Conservation (phyloP, 2,329 filamentous ascomycete species). For the Fusarium secorum region DNA sequence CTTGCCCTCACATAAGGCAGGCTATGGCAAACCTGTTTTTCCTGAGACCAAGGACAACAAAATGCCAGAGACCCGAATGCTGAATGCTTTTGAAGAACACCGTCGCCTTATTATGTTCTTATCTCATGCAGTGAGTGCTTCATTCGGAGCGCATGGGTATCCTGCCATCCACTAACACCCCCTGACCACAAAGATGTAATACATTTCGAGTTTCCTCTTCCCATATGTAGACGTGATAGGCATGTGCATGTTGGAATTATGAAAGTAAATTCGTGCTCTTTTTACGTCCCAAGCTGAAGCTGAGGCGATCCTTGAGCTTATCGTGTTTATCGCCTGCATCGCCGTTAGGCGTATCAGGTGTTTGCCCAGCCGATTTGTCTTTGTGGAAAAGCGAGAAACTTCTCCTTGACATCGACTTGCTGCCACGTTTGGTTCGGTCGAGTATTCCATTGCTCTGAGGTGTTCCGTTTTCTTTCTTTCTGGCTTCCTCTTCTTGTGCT, state of each 20-base stretch:
- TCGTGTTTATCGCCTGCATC: constrained; percentile 52
- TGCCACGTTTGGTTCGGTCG: constrained; percentile 72
- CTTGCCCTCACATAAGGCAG: neutral
- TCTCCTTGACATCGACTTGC: constrained; percentile 81
- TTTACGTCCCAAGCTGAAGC: constrained; percentile 72
- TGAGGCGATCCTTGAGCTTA: constrained; percentile 71
- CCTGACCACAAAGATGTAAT: constrained; percentile 15
- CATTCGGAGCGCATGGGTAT: constrained; percentile 33
- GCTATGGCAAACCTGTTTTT: neutral
- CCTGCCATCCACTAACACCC: constrained; percentile 32
- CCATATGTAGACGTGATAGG: constrained; percentile 19
- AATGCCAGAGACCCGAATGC: neutral
- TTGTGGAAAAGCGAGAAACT: constrained; percentile 73
- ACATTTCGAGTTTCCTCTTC: constrained; percentile 7
- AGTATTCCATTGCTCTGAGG: constrained; percentile 58
- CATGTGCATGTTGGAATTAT: constrained; percentile 21
- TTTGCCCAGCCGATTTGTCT: constrained; percentile 51
- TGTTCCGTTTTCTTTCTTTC: constrained; percentile 51
- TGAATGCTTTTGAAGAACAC: neutral
- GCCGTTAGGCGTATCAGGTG: constrained; percentile 33
- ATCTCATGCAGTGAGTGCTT: constrained; percentile 25
- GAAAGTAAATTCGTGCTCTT: constrained; percentile 65
- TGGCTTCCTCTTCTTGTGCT: constrained; percentile 57
- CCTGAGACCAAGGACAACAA: neutral
- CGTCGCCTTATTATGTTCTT: constrained; percentile 19